A percentile compares a stretch with the other conserved stretches of the same genome.
phyloP scores from a whole-genome alignment of 768 basidiomycete species.

The Amanita inopinata region DNA sequence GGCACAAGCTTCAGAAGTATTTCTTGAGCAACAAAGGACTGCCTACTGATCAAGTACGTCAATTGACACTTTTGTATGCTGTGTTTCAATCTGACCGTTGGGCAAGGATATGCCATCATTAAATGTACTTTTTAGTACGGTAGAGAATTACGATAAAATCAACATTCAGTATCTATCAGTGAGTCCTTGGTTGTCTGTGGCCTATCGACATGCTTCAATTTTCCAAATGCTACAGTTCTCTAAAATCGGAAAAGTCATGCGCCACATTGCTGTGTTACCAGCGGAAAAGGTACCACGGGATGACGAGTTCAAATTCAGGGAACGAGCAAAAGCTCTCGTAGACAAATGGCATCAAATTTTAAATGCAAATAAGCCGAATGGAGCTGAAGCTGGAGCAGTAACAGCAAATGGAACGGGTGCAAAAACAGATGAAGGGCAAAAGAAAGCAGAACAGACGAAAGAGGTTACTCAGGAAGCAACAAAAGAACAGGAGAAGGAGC shows the following conservation, averaged over 20 bases:
- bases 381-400: conserved; percentile 10
- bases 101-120: conserved; percentile 67
- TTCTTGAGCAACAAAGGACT: conserved; percentile 59
- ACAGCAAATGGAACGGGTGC: conserved; percentile 3
- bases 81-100: conserved; percentile 2
- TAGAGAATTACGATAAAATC: conserved; percentile 70
- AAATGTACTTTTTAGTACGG: conserved; percentile 62
- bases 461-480: not conserved
- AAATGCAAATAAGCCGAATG: conserved; percentile 25
- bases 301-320: conserved; percentile 53
- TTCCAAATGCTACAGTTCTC: conserved; percentile 42
- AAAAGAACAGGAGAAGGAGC: not conserved
- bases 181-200: conserved; percentile 13
- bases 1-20: conserved; percentile 85
- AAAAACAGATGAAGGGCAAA: not conserved
- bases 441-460: not conserved
- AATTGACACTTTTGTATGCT: conserved; percentile 6
- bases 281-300: conserved; percentile 55
- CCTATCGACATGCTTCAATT: not conserved
- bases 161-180: conserved; percentile 62
- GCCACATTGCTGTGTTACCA: conserved; percentile 59
- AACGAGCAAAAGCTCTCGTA: conserved; percentile 60
- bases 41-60: conserved; percentile 56
- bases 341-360: conserved; percentile 58
- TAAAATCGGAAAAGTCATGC: conserved; percentile 83